Base-by-base conservation (phyloP, 345 rosid species). In the Mangifera indica region DNA sequence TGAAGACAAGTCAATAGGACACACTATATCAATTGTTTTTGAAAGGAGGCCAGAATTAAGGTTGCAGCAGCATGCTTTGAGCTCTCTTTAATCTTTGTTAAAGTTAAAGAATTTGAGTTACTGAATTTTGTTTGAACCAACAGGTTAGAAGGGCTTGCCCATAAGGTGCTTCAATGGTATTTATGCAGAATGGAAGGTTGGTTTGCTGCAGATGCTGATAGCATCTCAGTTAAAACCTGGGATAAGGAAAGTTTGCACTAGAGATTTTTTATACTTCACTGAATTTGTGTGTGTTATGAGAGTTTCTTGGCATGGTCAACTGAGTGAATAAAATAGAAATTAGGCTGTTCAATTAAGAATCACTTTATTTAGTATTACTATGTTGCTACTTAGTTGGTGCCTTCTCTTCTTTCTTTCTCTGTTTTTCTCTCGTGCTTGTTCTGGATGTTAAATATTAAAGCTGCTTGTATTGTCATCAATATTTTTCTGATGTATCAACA, bases 151-250 rank as follows among this genome's bases (percentile, higher is more conserved):
- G 98, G 97, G 63, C 84, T 89, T 76, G 81, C 87, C 24, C 80
- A 86, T 61, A 89, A 88, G 80, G 98, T 93, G 55, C 96, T 95
- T 44, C 99, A 95, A 34, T 95, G 99, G 99, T 95, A 95, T 69
- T 66, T 92, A 32, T 92, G 99, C 83, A 89, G 98, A 79, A 95
- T 95, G 98, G 98, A 95, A 82, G 99, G 99, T n/a, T 92, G 99
- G 98, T 95, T 95, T 82, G 98, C 98, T 49, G 92, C 99, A 9
- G 98, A 95, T 88, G 90, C 99, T 24, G 98, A 95, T 48, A 91
- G 93, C 57, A 95, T 95, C 67, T 92, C 99, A 8, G 83, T 87
- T 40, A 88, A 83, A 77, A 75, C 88, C 80, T 95, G 99, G 99
- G 99, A 95, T 75, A 84, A 91, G 89, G 98, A 82, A 60, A 80